Evolutionary conservation across 306 rosid species (phyloP).

Genomic region (Sicyos edulis): DNA sequence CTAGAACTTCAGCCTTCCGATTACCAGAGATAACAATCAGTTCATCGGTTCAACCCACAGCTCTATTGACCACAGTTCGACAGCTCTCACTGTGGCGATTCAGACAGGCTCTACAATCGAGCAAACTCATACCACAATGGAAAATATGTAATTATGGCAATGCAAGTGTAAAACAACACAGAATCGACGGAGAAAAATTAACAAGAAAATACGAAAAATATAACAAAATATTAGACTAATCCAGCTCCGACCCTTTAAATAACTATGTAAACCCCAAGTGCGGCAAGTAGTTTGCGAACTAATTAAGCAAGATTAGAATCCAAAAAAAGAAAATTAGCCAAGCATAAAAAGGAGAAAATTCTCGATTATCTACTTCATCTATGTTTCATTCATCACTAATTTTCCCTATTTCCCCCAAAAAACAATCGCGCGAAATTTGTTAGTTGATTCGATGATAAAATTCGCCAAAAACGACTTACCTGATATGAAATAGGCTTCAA

Average conservation of each 20-base stretch:
- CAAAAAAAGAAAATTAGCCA: neutral
- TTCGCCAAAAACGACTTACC: neutral
- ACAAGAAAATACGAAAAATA: neutral
- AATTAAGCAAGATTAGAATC: slow-evolving; percentile 3
- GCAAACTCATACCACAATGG: neutral
- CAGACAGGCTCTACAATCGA: slow-evolving; percentile 2
- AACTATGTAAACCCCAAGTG: slow-evolving; percentile 17
- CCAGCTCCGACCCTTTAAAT: neutral
- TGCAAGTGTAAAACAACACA: neutral
- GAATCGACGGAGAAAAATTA: neutral
- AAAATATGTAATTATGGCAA: neutral
- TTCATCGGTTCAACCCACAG: neutral
- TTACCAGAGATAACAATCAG: slow-evolving; percentile 5
- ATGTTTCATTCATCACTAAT: neutral
- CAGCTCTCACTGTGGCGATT: slow-evolving; percentile 2
- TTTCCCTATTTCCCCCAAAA: slow-evolving; percentile 4
- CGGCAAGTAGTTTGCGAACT: neutral
- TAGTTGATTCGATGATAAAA: slow-evolving; percentile 4
- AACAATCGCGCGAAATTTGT: neutral
- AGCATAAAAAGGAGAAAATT: neutral
- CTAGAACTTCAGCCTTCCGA: neutral
- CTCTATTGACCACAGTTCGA: slow-evolving; percentile 15
- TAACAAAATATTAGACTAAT: neutral
- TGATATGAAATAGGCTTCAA: slow-evolving; percentile 16
- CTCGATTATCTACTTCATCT: neutral